phyloP scores from a whole-genome alignment of 1,284 basidiomycete species.

The Rhodotorula sp. region DNA sequence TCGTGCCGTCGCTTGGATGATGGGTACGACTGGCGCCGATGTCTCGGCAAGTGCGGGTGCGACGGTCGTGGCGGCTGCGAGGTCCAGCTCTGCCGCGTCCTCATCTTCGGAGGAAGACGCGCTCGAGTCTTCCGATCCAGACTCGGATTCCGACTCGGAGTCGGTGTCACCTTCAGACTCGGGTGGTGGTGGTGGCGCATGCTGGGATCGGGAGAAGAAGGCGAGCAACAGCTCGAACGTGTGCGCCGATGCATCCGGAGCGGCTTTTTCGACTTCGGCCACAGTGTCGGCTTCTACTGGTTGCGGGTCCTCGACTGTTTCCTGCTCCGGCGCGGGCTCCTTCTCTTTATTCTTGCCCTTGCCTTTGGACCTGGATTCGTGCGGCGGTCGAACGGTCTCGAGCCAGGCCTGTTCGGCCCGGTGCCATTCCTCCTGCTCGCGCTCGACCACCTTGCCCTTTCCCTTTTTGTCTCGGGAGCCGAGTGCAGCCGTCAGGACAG shows the following conservation, averaged over 20 bases:
- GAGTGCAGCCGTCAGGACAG: slow-evolving; percentile 12
- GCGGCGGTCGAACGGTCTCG: slow-evolving; percentile 5
- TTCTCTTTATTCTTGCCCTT: background rate
- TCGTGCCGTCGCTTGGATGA: background rate
- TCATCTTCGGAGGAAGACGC: background rate
- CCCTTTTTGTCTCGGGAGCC: slow-evolving; percentile 29
- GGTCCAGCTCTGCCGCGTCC: background rate
- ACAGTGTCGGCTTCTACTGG: background rate
- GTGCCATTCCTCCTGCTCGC: slow-evolving; percentile 22
- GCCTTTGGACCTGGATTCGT: background rate
- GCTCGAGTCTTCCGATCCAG: background rate
- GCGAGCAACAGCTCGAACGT: slow-evolving; percentile 35
- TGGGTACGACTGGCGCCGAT: background rate
- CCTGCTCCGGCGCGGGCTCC: background rate
- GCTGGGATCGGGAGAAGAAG: slow-evolving; percentile 10
- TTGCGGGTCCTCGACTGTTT: no score
- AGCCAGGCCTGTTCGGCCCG: slow-evolving; percentile 23
- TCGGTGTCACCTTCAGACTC: background rate
- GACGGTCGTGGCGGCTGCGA: background rate
- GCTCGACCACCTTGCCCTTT: slow-evolving; percentile 28
- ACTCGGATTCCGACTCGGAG: background rate
- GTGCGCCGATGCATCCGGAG: background rate
- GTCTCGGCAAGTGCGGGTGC: background rate
- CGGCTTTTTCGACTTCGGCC: background rate
- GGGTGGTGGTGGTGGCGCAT: background rate